phyloP scores from a whole-genome alignment of 2,329 filamentous ascomycete species.

The Acrocalymma vagum region DNA sequence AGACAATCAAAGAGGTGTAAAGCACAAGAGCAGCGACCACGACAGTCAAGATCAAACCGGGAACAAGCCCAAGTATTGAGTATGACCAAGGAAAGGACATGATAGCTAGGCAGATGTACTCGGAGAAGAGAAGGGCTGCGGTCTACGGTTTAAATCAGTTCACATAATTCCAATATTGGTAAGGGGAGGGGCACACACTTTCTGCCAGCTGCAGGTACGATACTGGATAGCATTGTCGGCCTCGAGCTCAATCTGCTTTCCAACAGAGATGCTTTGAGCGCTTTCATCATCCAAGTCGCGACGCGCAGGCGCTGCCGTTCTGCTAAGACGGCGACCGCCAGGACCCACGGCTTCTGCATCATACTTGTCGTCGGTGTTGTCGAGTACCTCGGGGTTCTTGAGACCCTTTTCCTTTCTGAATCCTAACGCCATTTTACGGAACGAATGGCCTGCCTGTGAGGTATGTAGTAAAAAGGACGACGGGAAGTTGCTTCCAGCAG shows the following conservation, averaged over 20 bases:
- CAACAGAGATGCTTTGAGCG: slow-evolving; percentile 56
- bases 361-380: slow-evolving; percentile 24
- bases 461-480: slow-evolving; percentile 49
- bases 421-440: slow-evolving; percentile 62
- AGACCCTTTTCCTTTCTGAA: slow-evolving; percentile 23
- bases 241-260: slow-evolving; percentile 79
- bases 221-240: slow-evolving; percentile 85
- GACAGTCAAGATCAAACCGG: slow-evolving; percentile 83
- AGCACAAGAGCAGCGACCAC: slow-evolving; percentile 80
- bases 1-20: slow-evolving; percentile 78
- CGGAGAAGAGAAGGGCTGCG: slow-evolving; percentile 87
- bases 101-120: slow-evolving; percentile 92
- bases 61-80: slow-evolving; percentile 84
- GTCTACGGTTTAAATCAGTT: slow-evolving; percentile 62
- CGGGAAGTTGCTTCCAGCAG: slow-evolving; percentile 38
- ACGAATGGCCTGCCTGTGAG: slow-evolving; percentile 54
- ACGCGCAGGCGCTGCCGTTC: slow-evolving; percentile 47
- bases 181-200: slow-evolving; percentile 59
- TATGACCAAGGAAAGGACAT: slow-evolving; percentile 98
- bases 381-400: slow-evolving; percentile 21
- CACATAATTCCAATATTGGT: not conserved
- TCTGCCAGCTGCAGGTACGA: slow-evolving; percentile 92
- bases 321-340: slow-evolving; percentile 47
- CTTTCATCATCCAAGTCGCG: slow-evolving; percentile 44
- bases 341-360: slow-evolving; percentile 40